Evolutionary conservation across 1,139 yeast genomes (phyloP).

Genomic region (Sugiyamaella paludigena): DNA sequence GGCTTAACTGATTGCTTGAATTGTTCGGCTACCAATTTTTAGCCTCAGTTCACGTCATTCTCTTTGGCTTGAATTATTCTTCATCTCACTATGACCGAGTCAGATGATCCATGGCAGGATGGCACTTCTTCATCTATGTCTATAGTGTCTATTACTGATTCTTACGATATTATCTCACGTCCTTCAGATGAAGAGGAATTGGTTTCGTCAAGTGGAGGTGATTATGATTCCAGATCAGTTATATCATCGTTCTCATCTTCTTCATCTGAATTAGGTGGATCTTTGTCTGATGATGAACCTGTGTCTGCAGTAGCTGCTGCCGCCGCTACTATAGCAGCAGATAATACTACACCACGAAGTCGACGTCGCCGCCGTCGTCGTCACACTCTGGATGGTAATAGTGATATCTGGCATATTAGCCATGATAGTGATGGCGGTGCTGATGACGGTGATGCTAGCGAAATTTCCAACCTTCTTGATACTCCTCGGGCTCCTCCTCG

Average conservation of each 20-base stretch:
- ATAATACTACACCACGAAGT: background rate
- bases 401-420: background rate
- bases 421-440: constrained; percentile 2
- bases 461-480: no score
- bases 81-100: no score
- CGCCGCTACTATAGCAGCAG: background rate
- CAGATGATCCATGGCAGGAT: no score
- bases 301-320: background rate
- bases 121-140: background rate
- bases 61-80: no score
- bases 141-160: constrained; percentile 4
- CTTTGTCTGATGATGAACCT: constrained; percentile 1
- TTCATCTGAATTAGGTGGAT: background rate
- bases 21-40: no score
- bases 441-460: background rate
- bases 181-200: constrained; percentile 12
- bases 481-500: no score
- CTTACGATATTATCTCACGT: constrained; percentile 9
- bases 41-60: no score
- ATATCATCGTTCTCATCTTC: constrained; percentile 8
- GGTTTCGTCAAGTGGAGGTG: constrained; percentile 6
- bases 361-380: background rate
- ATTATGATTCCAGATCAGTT: constrained; percentile 9
- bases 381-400: background rate
- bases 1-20: no score